These are phyloP conservation scores for Lupinus albus DNA, from an alignment of 306 rosid species.

Conservation along the genomic window DNA sequence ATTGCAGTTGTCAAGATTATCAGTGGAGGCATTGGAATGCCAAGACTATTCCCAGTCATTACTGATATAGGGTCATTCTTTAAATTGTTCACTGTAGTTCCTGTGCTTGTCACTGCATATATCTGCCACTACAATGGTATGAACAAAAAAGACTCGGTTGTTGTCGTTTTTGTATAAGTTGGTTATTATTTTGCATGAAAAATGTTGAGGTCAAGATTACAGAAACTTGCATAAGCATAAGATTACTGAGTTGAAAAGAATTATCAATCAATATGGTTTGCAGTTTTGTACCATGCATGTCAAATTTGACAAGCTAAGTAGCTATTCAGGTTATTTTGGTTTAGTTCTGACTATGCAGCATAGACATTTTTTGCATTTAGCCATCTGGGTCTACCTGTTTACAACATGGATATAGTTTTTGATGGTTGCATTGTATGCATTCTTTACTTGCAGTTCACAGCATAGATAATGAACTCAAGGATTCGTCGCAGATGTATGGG, in stretches of 20 bases:
- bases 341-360: background rate
- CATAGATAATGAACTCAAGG: too few relatives aligned
- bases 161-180: background rate
- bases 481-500: too few relatives aligned
- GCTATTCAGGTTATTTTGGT: conserved; percentile 4
- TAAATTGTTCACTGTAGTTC: conserved; percentile 73
- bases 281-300: background rate
- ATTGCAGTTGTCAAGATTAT: conserved; percentile 71
- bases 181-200: conserved; percentile 4
- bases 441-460: conserved; percentile 51
- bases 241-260: background rate
- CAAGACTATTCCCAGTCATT: conserved; percentile 69
- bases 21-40: conserved; percentile 74
- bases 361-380: conserved; percentile 24
- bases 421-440: conserved; percentile 6
- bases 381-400: conserved; percentile 17
- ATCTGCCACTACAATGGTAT: conserved; percentile 90
- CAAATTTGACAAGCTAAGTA: conserved; percentile 1
- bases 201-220: conserved; percentile 7
- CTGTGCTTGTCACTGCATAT: conserved; percentile 79
- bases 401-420: conserved; percentile 18
- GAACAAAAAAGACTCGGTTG: conserved; percentile 10
- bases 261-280: too few relatives aligned
- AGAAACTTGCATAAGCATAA: background rate
- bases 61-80: conserved; percentile 57